These are phyloP conservation scores for Aspergillus clavatus DNA, from an alignment of 2,329 filamentous ascomycete species.

Conservation along the genomic window DNA sequence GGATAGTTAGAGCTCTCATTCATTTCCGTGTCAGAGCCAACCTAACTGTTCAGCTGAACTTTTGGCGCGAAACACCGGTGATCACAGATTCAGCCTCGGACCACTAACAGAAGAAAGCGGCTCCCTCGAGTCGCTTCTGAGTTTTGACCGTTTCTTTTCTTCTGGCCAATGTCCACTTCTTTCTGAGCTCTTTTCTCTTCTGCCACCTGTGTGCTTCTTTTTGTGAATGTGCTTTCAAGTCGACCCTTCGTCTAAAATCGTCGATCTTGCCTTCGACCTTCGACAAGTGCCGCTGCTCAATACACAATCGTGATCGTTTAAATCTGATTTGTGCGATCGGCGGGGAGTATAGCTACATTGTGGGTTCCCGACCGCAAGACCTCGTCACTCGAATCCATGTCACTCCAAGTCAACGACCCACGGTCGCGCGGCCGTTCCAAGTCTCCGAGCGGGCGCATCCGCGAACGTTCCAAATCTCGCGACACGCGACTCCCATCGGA, in stretches of 20 bases:
- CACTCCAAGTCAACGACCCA: conserved; percentile 38
- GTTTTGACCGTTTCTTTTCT: neutral
- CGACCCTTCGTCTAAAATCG: no score
- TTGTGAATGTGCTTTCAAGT: no score
- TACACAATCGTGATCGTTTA: no score
- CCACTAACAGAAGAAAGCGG: neutral
- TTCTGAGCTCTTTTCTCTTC: neutral
- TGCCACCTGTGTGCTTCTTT: neutral
- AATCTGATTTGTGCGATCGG: no score
- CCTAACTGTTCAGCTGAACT: neutral
- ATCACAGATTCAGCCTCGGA: neutral
- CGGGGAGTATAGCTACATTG: no score
- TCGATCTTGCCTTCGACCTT: conserved; percentile 1
- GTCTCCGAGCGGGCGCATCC: conserved; percentile 38
- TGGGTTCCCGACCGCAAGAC: no score
- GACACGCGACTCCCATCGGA: conserved; percentile 32
- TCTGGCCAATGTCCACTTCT: neutral
- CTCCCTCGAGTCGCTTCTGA: neutral
- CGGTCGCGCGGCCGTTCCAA: conserved; percentile 43
- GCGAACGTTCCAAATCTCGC: conserved; percentile 43
- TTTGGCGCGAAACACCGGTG: neutral
- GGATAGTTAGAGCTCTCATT: neutral
- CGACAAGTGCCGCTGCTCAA: neutral
- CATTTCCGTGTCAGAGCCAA: no score
- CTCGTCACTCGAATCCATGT: conserved; percentile 22